Percentiles rank a stretch among this genome's conserved stretches.
These are phyloP conservation scores for Coemansia sp. DNA, from an alignment of 192 early-diverging fungal genomes.

Conservation along the genomic window DNA sequence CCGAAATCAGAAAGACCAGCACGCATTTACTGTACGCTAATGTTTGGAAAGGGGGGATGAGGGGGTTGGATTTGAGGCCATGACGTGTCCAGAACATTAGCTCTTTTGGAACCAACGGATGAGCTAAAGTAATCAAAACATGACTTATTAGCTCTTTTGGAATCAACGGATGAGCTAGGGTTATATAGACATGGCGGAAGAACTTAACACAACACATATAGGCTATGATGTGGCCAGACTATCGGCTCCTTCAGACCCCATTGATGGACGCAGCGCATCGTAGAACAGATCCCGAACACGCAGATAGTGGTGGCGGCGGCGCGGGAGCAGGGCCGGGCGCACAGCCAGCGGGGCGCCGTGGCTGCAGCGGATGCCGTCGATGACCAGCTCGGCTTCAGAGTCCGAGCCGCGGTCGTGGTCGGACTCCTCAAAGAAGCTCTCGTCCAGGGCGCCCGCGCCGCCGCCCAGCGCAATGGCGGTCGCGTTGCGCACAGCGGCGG, in stretches of 20 bases:
- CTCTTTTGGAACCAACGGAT: too few relatives aligned
- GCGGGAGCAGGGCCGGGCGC: slow-evolving; percentile 53
- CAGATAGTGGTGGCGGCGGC: slow-evolving; percentile 60
- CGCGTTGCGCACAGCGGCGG: slow-evolving; percentile 44
- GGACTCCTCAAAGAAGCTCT: slow-evolving; percentile 55
- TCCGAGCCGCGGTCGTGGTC: slow-evolving; percentile 71
- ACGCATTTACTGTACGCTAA: too few relatives aligned
- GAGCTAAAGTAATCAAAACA: too few relatives aligned
- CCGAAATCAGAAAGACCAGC: too few relatives aligned
- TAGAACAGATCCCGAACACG: slow-evolving; percentile 63
- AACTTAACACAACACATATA: too few relatives aligned
- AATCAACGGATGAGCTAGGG: too few relatives aligned
- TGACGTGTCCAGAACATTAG: too few relatives aligned
- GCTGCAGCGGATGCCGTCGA: slow-evolving; percentile 62
- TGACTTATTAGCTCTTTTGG: too few relatives aligned
- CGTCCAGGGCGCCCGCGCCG: slow-evolving; percentile 50
- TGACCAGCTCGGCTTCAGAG: slow-evolving; percentile 53
- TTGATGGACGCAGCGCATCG: slow-evolving; percentile 58
- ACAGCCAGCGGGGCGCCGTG: slow-evolving; percentile 64
- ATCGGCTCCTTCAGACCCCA: slow-evolving; percentile 24
- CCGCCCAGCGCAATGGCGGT: slow-evolving; percentile 55
- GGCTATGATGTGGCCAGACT: neutral
- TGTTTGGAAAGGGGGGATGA: too few relatives aligned
- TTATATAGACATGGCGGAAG: too few relatives aligned
- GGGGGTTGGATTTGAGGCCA: too few relatives aligned